Evolutionary conservation across 306 rosid genomes (phyloP).

Genomic region (Quercus suber): DNA sequence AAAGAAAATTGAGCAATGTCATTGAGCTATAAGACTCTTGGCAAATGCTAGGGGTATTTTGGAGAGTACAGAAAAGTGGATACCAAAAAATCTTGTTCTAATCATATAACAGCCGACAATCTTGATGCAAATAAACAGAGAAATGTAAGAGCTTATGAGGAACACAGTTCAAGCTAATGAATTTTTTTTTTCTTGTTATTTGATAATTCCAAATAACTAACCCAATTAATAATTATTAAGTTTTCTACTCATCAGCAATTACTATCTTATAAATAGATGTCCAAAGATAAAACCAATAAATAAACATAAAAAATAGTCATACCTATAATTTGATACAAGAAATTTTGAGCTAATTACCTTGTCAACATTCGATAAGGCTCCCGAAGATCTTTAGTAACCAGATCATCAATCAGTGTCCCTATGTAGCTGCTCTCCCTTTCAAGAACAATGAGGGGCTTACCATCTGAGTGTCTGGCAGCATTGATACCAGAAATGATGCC

Average conservation of each 20-base stretch:
- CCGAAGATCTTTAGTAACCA: slow-evolving; percentile 60
- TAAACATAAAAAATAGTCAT: not conserved
- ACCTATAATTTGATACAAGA: slow-evolving; percentile 1
- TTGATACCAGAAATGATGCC: slow-evolving; percentile 93
- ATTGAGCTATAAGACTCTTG: no score
- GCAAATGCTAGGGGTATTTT: no score
- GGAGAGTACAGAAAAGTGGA: no score
- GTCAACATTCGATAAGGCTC: slow-evolving; percentile 70
- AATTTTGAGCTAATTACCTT: slow-evolving; percentile 33
- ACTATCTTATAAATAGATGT: not conserved
- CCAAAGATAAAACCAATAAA: not conserved
- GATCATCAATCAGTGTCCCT: slow-evolving; percentile 85
- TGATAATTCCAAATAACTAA: not conserved
- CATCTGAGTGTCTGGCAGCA: slow-evolving; percentile 87
- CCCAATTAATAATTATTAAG: not conserved
- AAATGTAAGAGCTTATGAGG: not conserved
- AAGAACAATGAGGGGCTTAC: slow-evolving; percentile 77
- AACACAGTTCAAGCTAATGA: not conserved
- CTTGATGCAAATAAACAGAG: not conserved
- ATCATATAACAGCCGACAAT: not conserved
- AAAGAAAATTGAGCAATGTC: no score
- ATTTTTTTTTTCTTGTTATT: not conserved
- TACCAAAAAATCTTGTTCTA: no score
- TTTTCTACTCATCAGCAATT: not conserved
- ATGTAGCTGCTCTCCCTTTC: slow-evolving; percentile 96